A percentile compares a stretch with the other conserved stretches of the same genome.
phyloP scores from a whole-genome alignment of 495 filamentous ascomycete species.

The Apodospora peruviana region DNA sequence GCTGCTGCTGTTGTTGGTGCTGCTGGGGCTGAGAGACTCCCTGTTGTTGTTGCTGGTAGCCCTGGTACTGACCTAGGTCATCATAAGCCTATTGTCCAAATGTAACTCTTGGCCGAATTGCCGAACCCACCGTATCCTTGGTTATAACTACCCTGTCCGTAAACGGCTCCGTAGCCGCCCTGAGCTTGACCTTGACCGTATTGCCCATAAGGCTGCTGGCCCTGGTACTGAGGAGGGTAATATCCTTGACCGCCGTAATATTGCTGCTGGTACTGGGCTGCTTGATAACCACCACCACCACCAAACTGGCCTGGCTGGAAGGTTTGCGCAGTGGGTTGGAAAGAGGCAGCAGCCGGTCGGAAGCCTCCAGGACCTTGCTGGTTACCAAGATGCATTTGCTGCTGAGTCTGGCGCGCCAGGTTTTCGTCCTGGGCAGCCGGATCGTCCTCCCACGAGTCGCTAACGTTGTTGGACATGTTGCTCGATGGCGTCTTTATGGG shows the following conservation, averaged over 20 bases:
- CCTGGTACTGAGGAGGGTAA: slow-evolving; percentile 52
- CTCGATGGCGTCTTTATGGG: not conserved
- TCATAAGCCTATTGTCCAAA: slow-evolving; percentile 24
- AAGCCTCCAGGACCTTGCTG: slow-evolving; percentile 47
- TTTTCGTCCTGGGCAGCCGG: slow-evolving; percentile 81
- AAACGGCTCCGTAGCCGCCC: slow-evolving; percentile 46
- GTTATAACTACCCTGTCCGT: slow-evolving; percentile 50
- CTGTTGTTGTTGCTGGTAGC: slow-evolving; percentile 38
- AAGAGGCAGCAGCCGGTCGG: slow-evolving; percentile 70
- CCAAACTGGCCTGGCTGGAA: slow-evolving; percentile 69
- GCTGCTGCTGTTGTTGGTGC: slow-evolving; percentile 51
- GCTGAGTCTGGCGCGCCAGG: slow-evolving; percentile 72
- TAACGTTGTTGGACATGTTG: slow-evolving; percentile 65
- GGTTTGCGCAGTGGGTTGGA: slow-evolving; percentile 68
- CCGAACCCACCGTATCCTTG: slow-evolving; percentile 51
- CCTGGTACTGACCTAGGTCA: slow-evolving; percentile 34
- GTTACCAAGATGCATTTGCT: slow-evolving; percentile 66
- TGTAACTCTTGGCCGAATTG: slow-evolving; percentile 12
- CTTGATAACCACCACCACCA: slow-evolving; percentile 41
- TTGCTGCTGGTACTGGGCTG: slow-evolving; percentile 42
- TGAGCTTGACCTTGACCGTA: slow-evolving; percentile 32
- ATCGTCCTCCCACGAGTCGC: slow-evolving; percentile 95
- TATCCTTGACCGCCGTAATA: slow-evolving; percentile 43
- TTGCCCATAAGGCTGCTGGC: slow-evolving; percentile 49
- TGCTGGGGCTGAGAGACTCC: slow-evolving; percentile 37